Percentiles rank a stretch among this genome's conserved stretches.
Evolutionary conservation across 352 stramenopile species (phyloP).

Genomic region (Phytopythium litorale): DNA sequence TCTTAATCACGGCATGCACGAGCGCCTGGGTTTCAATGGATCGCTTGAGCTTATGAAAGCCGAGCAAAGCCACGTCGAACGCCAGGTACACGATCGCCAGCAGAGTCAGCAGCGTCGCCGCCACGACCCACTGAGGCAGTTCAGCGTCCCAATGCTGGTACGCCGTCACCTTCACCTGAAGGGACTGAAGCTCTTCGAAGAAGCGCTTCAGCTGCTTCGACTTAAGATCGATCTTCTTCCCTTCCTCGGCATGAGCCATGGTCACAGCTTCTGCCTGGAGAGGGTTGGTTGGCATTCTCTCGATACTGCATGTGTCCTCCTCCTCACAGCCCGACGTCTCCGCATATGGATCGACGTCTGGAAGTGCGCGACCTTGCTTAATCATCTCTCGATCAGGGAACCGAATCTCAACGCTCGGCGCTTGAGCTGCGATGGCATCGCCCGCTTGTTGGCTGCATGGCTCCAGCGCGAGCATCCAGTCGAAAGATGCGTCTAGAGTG

Average conservation of each 20-base stretch:
- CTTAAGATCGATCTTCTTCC: not conserved
- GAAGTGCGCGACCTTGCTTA: not conserved
- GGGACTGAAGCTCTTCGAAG: conserved; percentile 1
- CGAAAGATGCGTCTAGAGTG: conserved; percentile 24
- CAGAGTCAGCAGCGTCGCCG: conserved; percentile 17
- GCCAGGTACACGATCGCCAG: conserved; percentile 22
- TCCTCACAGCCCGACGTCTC: not conserved
- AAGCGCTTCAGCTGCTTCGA: not conserved
- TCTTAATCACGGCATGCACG: not conserved
- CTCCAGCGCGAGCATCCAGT: conserved; percentile 34
- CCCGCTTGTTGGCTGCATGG: conserved; percentile 10
- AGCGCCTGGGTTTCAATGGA: not conserved
- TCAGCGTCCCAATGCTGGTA: not conserved
- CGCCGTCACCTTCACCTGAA: not conserved
- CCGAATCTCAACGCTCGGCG: not conserved
- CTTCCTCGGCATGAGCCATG: not conserved
- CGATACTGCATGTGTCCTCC: not conserved
- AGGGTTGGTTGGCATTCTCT: not conserved
- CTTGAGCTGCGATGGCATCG: not conserved
- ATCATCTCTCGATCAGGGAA: not conserved
- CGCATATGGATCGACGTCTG: not conserved
- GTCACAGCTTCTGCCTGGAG: not conserved
- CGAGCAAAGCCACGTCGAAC: conserved; percentile 17
- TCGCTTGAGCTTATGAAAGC: conserved; percentile 1
- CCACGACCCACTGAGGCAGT: conserved; percentile 13